Evolutionary conservation across 1,284 basidiomycete genomes (phyloP).

Genomic region (Ustilago cynodontis): DNA sequence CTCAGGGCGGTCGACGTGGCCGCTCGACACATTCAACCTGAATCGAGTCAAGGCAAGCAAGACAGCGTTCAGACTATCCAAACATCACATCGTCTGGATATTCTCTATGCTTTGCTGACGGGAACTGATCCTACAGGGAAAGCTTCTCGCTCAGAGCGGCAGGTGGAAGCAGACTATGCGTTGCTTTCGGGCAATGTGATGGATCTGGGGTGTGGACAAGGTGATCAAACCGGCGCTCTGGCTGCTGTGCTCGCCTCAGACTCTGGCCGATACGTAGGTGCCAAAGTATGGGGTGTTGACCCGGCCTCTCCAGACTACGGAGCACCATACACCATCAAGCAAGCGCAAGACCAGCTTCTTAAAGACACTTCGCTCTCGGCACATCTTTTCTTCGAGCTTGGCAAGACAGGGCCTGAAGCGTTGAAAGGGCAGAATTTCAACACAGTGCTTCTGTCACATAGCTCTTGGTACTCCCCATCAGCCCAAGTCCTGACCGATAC

Average conservation of each 20-base stretch:
- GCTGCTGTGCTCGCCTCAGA: constrained; percentile 8
- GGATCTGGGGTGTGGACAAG: constrained; percentile 37
- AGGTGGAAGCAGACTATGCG: constrained; percentile 2
- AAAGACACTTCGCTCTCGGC: neutral
- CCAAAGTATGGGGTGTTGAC: constrained; percentile 21
- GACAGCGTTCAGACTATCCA: constrained; percentile 22
- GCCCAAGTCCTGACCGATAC: constrained; percentile 9
- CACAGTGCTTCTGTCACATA: constrained; percentile 25
- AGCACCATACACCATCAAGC: constrained; percentile 26
- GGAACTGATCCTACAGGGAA: constrained; percentile 13
- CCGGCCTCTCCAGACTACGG: constrained; percentile 23
- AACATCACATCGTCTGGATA: constrained; percentile 33
- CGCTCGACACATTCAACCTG: constrained; percentile 19
- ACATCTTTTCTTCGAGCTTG: constrained; percentile 20
- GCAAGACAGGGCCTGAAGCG: constrained; percentile 20
- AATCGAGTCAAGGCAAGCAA: constrained; percentile 1
- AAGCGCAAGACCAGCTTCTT: constrained; percentile 24
- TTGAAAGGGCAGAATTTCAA: constrained; percentile 6
- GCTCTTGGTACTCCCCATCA: constrained; percentile 37
- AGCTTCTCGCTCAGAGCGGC: neutral
- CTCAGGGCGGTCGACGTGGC: constrained; percentile 23
- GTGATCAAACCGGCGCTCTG: constrained; percentile 26
- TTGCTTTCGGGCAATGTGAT: constrained; percentile 19
- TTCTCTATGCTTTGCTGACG: constrained; percentile 29
- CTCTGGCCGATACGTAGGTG: neutral